These are phyloP conservation scores for Ensete glaucum DNA, from an alignment of 176 grass and related monocot genomes.

Conservation along the genomic window DNA sequence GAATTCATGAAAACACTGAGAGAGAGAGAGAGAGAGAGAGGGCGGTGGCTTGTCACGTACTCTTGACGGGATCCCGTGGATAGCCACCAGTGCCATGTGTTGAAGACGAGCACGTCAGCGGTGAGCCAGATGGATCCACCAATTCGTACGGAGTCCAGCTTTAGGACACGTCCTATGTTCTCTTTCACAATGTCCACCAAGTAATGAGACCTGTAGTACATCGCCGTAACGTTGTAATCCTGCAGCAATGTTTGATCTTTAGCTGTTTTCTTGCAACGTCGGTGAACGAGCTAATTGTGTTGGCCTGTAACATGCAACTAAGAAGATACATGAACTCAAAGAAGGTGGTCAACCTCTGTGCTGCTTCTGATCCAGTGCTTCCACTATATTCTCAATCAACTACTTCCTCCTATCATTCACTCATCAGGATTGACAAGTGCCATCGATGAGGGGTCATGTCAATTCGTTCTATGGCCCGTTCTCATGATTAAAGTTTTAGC, in stretches of 20 bases:
- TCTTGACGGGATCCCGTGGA: constrained; percentile 35
- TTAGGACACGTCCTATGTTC: constrained; percentile 49
- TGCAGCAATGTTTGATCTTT: constrained; percentile 11
- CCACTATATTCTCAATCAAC: no score
- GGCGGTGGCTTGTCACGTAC: constrained; percentile 6
- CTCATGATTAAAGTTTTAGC: no score
- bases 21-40: neutral
- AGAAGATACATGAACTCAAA: no score
- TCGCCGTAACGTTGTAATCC: constrained; percentile 62
- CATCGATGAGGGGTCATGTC: no score
- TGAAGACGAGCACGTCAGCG: constrained; percentile 79
- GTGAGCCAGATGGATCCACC: constrained; percentile 32
- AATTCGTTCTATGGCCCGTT: no score
- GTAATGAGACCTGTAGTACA: constrained; percentile 79
- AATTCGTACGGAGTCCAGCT: constrained; percentile 48
- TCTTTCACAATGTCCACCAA: constrained; percentile 51
- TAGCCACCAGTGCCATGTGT: constrained; percentile 92
- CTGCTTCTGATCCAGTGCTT: no score
- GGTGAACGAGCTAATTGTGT: no score
- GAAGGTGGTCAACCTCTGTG: no score
- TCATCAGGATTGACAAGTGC: no score
- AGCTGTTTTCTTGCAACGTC: no score
- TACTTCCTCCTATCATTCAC: no score
- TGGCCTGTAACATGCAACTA: no score
- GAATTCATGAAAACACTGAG: neutral